A percentile compares a stretch with the other conserved stretches of the same genome.
These are phyloP conservation scores for Phyllosticta capitalensis DNA, from an alignment of 2,329 filamentous ascomycete species.

Conservation along the genomic window DNA sequence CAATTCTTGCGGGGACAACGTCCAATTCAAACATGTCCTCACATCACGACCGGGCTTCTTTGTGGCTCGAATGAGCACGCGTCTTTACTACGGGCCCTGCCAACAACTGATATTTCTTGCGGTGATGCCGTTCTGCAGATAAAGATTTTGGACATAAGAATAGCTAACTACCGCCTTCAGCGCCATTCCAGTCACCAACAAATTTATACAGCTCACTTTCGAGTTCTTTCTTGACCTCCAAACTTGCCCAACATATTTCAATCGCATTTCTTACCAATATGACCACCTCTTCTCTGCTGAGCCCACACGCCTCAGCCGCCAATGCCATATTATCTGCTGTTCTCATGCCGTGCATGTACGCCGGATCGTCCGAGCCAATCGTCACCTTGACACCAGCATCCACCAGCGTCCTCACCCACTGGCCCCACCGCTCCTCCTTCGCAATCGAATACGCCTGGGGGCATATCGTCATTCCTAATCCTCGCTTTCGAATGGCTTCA, in stretches of 20 bases:
- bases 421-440: conserved; percentile 12
- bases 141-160: no score
- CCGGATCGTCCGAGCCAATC: conserved; percentile 42
- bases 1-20: no score
- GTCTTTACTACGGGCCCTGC: no score
- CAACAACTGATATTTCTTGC: no score
- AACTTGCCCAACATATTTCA: conserved; percentile 39
- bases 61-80: no score
- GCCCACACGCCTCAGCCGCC: conserved; percentile 31
- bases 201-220: conserved; percentile 10
- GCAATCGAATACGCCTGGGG: conserved; percentile 36
- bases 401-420: conserved; percentile 32
- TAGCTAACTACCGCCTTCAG: background rate
- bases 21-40: no score
- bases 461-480: conserved; percentile 34
- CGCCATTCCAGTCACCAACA: background rate
- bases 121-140: no score
- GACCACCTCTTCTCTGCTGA: conserved; percentile 36
- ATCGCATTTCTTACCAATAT: conserved; percentile 34
- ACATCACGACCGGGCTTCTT: no score
- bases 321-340: conserved; percentile 40
- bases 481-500: conserved; percentile 21
- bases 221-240: conserved; percentile 25
- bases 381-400: conserved; percentile 39
- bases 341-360: conserved; percentile 43